Evolutionary conservation across 1,284 basidiomycete genomes (phyloP), one percentile per base, ranked within the genome.

Genomic region (Peniophora sp.): DNA sequence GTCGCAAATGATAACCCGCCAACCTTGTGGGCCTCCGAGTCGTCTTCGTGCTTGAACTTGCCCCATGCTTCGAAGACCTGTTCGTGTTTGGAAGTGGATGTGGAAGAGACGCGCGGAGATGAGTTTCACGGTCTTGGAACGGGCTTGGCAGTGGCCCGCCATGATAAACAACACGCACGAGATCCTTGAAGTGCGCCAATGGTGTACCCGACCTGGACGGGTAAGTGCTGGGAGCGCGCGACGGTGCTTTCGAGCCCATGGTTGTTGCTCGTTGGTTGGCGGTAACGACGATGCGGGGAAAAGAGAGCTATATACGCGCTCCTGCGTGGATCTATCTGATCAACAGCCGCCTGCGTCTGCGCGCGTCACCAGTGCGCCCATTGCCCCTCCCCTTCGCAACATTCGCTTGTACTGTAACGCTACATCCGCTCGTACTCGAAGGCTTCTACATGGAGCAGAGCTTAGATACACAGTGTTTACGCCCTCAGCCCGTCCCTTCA

Each of bases 11-110:
- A 5, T 16, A 20, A n/a, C 27, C 27, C 32, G 55, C 64, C 53
- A 59, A 86, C 89, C 73, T 82, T 80, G 68, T 93, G 90, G 2
- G 92, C 92, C 66, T 91, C 89, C 1, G 88, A 91, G 50, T 91
- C 82, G 53, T 81, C 78, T 63, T 93, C 91, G 55, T 84, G 77
- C 58, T 73, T 81, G 66, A 74, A 60, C 34, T 63, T 58, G 53
- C 63, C 66, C 49, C 69, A 70, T 52, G 73, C 67, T 52, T 69
- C 65, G 52, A 61, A 12, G 19, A 53, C 24, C 55, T 58, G 38
- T 34, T 43, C 6, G 12, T 12, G 27, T 32, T 5, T 32, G 50
- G 24, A 48, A n/a, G n/a, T 10, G 36, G 22, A 16, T 32, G 27
- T 32, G 27, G 45, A 27, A 52, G 44, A 36, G 41, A 51, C 45